Evolutionary conservation across 2,329 filamentous ascomycete genomes (phyloP).

Genomic region (Verticillium tricorpus): DNA sequence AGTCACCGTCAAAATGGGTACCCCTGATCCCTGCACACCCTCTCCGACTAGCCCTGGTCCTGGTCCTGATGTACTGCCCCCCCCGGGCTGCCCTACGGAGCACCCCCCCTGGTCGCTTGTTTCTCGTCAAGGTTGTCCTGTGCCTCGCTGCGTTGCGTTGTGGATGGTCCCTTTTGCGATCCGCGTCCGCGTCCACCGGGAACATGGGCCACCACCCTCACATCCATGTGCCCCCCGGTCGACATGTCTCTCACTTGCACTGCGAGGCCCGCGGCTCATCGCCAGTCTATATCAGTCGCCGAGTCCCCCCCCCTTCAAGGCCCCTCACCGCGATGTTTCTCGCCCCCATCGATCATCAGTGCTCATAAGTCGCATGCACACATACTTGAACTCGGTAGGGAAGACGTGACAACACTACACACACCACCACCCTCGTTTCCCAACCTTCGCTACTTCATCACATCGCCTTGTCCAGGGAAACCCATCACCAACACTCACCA

Average conservation of each 20-base stretch:
- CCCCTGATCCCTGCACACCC: not conserved
- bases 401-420: not conserved
- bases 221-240: not conserved
- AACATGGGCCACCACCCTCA: conserved; percentile 2
- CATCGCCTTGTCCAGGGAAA: not conserved
- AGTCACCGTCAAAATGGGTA: not conserved
- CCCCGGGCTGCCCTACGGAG: not conserved
- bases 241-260: not conserved
- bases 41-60: not conserved
- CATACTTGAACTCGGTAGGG: not conserved
- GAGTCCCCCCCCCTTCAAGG: conserved; percentile 9
- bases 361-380: not conserved
- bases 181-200: conserved; percentile 3
- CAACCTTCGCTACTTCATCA: not conserved
- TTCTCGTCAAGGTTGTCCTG: not conserved
- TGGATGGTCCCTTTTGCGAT: conserved; percentile 1
- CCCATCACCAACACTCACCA: not conserved
- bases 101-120: not conserved
- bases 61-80: not conserved
- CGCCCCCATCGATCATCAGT: conserved; percentile 11
- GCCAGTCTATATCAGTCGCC: conserved; percentile 14
- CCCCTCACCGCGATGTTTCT: conserved; percentile 6
- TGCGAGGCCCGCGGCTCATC: conserved; percentile 3
- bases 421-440: not conserved
- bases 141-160: not conserved